A percentile compares a stretch with the other conserved stretches of the same genome.
These are phyloP conservation scores for Acer saccharum DNA, from an alignment of 345 rosid species.

Conservation along the genomic window DNA sequence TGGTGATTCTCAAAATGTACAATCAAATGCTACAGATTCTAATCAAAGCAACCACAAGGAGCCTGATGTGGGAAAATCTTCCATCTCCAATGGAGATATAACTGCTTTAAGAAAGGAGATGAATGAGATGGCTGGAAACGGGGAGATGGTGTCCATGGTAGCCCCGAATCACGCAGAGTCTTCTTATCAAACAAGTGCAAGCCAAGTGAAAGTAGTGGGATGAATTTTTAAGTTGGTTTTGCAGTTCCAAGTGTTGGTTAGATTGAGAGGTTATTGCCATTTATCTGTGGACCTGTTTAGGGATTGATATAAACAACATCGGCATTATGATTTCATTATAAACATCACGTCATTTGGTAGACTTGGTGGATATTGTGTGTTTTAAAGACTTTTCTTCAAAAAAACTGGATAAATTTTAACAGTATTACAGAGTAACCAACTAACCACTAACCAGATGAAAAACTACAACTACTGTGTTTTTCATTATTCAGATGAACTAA, in stretches of 20 bases:
- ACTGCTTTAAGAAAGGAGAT: conserved; percentile 12
- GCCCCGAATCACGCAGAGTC: conserved; percentile 25
- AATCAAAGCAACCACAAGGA: conserved; percentile 21
- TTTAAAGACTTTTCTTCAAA: too few species aligned
- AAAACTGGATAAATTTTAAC: too few species aligned
- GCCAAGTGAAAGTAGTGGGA: conserved; percentile 23
- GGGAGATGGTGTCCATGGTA: conserved; percentile 16
- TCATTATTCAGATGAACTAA: too few species aligned
- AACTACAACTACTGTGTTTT: too few species aligned
- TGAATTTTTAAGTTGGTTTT: conserved; percentile 18
- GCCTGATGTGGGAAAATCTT: conserved; percentile 16
- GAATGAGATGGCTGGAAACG: conserved; percentile 11
- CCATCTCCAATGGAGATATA: conserved; percentile 10
- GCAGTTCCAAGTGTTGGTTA: conserved; percentile 14
- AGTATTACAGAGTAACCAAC: too few species aligned
- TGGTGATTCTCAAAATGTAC: conserved; percentile 27
- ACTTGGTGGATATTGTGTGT: neutral
- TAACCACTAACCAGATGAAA: too few species aligned
- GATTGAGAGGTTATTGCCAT: neutral
- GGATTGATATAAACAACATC: neutral
- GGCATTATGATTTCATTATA: neutral
- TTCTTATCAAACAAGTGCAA: conserved; percentile 37
- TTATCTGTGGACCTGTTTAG: neutral
- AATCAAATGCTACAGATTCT: conserved; percentile 4
- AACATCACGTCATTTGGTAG: neutral